Evolutionary conservation across 2,329 filamentous ascomycete species (phyloP), one percentile per base, ranked within the genome.

Genomic region (Fusarium pilosicola): DNA sequence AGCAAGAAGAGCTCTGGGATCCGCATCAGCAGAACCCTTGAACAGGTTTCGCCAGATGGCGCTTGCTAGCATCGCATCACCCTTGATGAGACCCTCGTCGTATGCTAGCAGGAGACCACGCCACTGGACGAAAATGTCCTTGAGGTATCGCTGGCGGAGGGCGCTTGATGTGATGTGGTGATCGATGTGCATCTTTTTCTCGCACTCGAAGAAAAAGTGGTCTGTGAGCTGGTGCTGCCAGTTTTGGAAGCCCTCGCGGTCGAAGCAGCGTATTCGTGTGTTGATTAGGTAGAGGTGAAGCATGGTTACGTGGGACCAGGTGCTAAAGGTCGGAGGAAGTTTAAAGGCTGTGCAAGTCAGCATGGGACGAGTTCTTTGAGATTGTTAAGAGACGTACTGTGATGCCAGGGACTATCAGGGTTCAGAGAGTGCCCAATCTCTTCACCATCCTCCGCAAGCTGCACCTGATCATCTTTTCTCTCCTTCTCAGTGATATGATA

Each of bases 291-390:
- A 98, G 88, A 99, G 93, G 86, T 99, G 96, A 66, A 99, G 88
- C 88, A 97, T 97, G 41, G 95, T 96, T 49, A 98, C 92, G 83
- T 98, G 95, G 26, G 95, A 94, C 96, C 96, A 99, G 64, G 94
- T 96, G 80, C 92, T 95, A 83, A 99, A 99, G 1, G 95, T 98
- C 2, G 95, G 94, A 38, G 89, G 87, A 24, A 99, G 89, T 32
- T 89, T 89, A 73, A 97, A 90, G 58, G 92, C 94, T 97, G 78
- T 61, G n/a, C 17, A 38, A 34, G 18, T 71, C 34, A 74, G 70
- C 32, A 36, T 9, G 28, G n/a, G 20, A 17, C 20, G 11, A 15
- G 6, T 13, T 11, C 24, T 15, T 36, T n/a, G 24, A 38, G 30
- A 24, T 42, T 36, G 3, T 10, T 17, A 7, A 20, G 32, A 28